Base-by-base conservation (phyloP, 2,329 filamentous ascomycete genomes). In the Diaporthe sp. region DNA sequence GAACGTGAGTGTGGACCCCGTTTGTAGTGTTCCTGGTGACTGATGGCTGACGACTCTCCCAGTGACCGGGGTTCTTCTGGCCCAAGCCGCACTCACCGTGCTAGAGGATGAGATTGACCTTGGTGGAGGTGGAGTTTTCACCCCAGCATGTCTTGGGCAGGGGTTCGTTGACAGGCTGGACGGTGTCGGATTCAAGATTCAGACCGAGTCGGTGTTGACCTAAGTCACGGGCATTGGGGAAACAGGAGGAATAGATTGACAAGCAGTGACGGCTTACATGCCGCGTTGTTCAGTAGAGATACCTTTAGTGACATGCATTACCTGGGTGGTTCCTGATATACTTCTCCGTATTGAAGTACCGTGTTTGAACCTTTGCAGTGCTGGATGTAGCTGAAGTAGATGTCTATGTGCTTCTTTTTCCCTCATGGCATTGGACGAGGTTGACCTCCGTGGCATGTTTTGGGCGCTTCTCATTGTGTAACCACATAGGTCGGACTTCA, bases 81-180 rank as follows among this genome's bases (percentile, higher is more conserved):
- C 89, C 2, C 88, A 95, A 79, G 93, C 89, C 17, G 94, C 93
- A 5, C 84, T 89, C 53, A 91, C 91, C 0, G 85, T 96, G 44
- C 84, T 95, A 22, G 87, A 93, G 75, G 92, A 93, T 53, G 88
- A 92, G 19, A 84, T 90, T 17, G 82, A 87, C 49, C 84, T 94
- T 17, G 87, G 87, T 1, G 75, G 73, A 17, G 94, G 94, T 25
- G 94, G 94, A 3, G 85, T 95, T 34, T 90, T 94, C 77, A 96
- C 94, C 1, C 92, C 94, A 0, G 92, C 94, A 0, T 93, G 90
- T 72, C 84, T 96, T 3, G 94, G 94, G 1, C 91, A 93, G 78
- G 85, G 87, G 13, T 93, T 91, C 80, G 85, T 95, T 75, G 90
- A 95, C 79, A 87, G 92, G 19, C 79, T 94, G 55, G 85, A 89